These are phyloP conservation scores for Strobilomyces confusus DNA, from an alignment of 768 basidiomycete species.

Conservation along the genomic window DNA sequence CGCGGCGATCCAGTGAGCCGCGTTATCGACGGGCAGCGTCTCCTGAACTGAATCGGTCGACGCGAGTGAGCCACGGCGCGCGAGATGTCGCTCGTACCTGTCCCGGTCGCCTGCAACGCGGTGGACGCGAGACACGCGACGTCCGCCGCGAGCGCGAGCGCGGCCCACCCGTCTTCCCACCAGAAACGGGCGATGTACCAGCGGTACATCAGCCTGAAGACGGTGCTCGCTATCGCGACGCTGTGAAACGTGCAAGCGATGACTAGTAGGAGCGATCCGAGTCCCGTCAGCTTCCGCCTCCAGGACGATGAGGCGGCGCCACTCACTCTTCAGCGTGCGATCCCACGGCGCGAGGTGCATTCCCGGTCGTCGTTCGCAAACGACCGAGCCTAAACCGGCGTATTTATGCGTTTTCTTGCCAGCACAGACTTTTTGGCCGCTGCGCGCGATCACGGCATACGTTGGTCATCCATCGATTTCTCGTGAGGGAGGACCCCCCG, in stretches of 20 bases:
- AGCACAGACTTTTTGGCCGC: too few relatives aligned
- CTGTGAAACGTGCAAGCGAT: slow-evolving; percentile 14
- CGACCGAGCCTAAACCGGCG: too few relatives aligned
- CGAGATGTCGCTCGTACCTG: neutral
- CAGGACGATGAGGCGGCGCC: too few relatives aligned
- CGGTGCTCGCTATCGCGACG: slow-evolving; percentile 22
- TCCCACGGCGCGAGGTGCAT: slow-evolving; percentile 6
- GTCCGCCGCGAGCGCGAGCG: slow-evolving; percentile 21
- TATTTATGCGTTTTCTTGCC: too few relatives aligned
- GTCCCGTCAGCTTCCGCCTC: too few relatives aligned
- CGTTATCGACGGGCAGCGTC: neutral
- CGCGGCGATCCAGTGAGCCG: slow-evolving; percentile 10
- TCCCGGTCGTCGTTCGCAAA: too few relatives aligned
- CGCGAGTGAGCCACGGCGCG: neutral
- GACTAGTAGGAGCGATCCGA: slow-evolving; percentile 3
- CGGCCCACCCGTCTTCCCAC: slow-evolving; percentile 30
- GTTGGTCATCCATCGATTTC: too few relatives aligned
- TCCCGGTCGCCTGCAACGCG: neutral
- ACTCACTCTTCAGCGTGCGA: slow-evolving; percentile 14
- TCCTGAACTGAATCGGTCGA: neutral
- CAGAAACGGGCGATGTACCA: slow-evolving; percentile 20
- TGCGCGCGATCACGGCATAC: too few relatives aligned
- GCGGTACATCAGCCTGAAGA: slow-evolving; percentile 22
- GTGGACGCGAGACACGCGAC: slow-evolving; percentile 8
- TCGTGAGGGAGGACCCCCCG: too few relatives aligned